Base-by-base conservation (phyloP, 1,139 yeast species). In the Magnusiomyces tetraspermus region DNA sequence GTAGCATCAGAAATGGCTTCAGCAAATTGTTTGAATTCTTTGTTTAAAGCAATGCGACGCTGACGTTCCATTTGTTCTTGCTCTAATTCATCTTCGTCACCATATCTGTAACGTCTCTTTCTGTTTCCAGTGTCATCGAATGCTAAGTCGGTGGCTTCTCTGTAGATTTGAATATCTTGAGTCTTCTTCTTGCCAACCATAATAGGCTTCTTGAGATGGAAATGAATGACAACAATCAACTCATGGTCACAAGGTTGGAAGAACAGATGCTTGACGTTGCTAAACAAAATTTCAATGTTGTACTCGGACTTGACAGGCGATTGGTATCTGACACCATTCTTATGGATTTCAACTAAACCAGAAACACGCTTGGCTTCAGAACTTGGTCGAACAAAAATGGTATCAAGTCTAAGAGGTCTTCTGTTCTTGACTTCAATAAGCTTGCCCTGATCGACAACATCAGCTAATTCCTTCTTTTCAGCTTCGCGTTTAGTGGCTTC, bases 61-160 rank as follows among this genome's bases (percentile, higher is more conserved):
- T 94, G 79, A 71, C 97, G 83, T 72, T 92, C 99, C 70, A 92
- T 97, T 71, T 92, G 97, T 72, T 94, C 99, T 69, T 92, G 97
- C 71, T 94, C 98, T 60, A 94, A 76, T 71, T 92, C 99, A 69
- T 92, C 98, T 70, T 92, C 98, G 67, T 92, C 99, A 52, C 98
- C 99, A 65, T 92, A 92, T 66, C 96, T 75, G 75, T 89, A 87
- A 62, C 83, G 79, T 60, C 85, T 83, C 75, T 89, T 87, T 58
- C 95, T 80, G 57, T 95, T 95, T 57, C 97, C 96, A 38, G 99
- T 92, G 71, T 92, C 99, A 70, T 92, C 99, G 63, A 88, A 89
- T 2, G 96, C 85, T 77, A 90, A 85, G 67, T 92, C 99, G 50
- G 95, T 82, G 15, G 97, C 97, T 69, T 92, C 99, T 60, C 97